phyloP scores from a whole-genome alignment of 495 filamentous ascomycete genomes.

The Podospora conica region DNA sequence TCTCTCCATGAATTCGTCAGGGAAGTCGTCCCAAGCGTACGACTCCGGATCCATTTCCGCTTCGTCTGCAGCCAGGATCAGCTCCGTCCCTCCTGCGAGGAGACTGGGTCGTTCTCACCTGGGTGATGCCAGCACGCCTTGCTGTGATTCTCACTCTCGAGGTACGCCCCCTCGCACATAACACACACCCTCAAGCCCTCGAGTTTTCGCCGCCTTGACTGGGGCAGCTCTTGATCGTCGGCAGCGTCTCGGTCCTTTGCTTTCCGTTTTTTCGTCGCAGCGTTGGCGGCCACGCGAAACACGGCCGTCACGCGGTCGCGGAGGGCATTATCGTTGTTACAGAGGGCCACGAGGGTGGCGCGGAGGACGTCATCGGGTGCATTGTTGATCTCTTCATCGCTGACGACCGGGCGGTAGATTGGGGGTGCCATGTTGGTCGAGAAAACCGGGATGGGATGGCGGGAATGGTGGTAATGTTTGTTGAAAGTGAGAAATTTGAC shows the following conservation, averaged over 20 bases:
- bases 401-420: not conserved
- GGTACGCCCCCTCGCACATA: not conserved
- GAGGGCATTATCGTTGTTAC: not conserved
- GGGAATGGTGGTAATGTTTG: not conserved
- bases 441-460: too few species aligned
- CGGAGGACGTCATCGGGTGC: not conserved
- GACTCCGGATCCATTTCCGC: not conserved
- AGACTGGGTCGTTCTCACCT: not conserved
- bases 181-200: not conserved
- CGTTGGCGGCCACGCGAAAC: not conserved
- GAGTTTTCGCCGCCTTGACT: not conserved
- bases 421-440: too few species aligned
- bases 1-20: too few species aligned
- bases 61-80: not conserved
- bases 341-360: not conserved
- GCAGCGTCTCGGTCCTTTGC: too few species aligned
- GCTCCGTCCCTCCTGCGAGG: too few species aligned
- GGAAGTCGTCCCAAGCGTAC: too few species aligned
- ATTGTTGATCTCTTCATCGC: not conserved
- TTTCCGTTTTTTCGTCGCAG: not conserved
- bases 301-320: not conserved
- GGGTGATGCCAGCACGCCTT: not conserved
- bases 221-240: not conserved
- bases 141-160: not conserved
- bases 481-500: too few species aligned